Evolutionary conservation across 2,329 filamentous ascomycete genomes (phyloP).

Genomic region (Aureobasidium zeae): DNA sequence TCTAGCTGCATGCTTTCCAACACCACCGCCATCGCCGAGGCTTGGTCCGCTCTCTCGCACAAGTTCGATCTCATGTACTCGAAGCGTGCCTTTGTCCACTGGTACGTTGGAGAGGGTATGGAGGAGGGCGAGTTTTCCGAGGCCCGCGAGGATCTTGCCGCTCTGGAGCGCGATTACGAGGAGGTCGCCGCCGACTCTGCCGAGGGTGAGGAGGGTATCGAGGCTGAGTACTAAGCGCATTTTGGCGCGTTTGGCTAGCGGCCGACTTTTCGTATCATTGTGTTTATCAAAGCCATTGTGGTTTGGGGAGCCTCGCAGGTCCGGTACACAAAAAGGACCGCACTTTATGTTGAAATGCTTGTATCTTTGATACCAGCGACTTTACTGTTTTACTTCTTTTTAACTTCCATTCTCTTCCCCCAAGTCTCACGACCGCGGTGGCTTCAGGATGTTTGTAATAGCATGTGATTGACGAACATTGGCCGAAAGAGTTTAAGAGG

Average conservation of each 20-base stretch:
- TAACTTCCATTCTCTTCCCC: not conserved
- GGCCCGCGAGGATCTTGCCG: conserved; percentile 95
- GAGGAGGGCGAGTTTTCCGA: conserved; percentile 99
- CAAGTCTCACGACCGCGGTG: no score
- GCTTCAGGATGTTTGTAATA: no score
- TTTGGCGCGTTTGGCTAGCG: conserved; percentile 13
- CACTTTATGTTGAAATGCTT: conserved; percentile 17
- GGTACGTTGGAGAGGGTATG: conserved; percentile 99
- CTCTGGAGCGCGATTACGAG: conserved; percentile 96
- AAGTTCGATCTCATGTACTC: conserved; percentile 99
- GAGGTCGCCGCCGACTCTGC: conserved; percentile 94
- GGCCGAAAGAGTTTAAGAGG: no score
- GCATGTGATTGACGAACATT: no score
- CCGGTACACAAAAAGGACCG: conserved; percentile 17
- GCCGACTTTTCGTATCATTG: conserved; percentile 18
- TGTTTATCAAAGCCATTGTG: conserved; percentile 17
- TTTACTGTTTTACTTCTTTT: conserved; percentile 9
- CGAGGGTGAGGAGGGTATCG: conserved; percentile 72
- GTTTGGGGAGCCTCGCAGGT: conserved; percentile 14
- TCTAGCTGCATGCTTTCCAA: conserved; percentile 92
- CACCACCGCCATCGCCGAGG: conserved; percentile 96
- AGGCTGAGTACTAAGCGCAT: conserved; percentile 75
- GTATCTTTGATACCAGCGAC: conserved; percentile 17
- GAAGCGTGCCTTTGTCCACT: conserved; percentile 99
- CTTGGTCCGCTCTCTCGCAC: conserved; percentile 89